A percentile compares a stretch with the other conserved stretches of the same genome.
phyloP scores from a whole-genome alignment of 1,284 basidiomycete species.

The Naganishia liquefaciens region DNA sequence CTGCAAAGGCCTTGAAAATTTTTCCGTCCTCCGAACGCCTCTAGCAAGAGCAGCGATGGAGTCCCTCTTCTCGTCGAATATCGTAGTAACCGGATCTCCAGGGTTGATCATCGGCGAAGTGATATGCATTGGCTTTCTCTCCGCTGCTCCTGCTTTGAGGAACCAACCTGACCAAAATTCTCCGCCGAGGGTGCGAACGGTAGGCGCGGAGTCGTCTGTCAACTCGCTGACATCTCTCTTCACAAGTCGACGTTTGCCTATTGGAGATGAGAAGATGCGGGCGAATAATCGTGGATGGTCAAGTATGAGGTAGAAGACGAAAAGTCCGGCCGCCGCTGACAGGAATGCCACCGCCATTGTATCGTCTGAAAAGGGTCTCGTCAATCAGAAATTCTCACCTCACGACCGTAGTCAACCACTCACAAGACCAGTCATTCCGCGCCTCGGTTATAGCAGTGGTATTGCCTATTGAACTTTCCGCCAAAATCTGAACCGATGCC shows the following conservation, averaged over 20 bases:
- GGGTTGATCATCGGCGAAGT: slow-evolving; percentile 8
- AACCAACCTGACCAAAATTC: slow-evolving; percentile 28
- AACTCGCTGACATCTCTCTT: slow-evolving; percentile 7
- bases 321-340: slow-evolving; percentile 39
- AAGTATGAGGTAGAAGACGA: slow-evolving; percentile 43
- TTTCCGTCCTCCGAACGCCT: neutral
- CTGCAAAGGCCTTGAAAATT: neutral
- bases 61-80: slow-evolving; percentile 4
- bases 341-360: slow-evolving; percentile 35
- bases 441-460: neutral
- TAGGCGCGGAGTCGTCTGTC: neutral
- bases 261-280: slow-evolving; percentile 45
- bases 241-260: slow-evolving; percentile 19
- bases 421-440: slow-evolving; percentile 24
- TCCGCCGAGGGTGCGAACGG: slow-evolving; percentile 15
- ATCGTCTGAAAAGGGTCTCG: neutral
- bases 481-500: neutral
- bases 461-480: neutral
- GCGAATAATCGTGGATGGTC: slow-evolving; percentile 48
- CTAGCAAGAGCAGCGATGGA: neutral
- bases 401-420: neutral
- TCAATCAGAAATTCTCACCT: neutral
- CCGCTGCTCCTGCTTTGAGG: slow-evolving; percentile 21
- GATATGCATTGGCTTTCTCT: neutral
- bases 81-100: neutral